A percentile compares a stretch with the other conserved stretches of the same genome.
phyloP scores from a whole-genome alignment of 345 rosid species.

The Salix caprea region DNA sequence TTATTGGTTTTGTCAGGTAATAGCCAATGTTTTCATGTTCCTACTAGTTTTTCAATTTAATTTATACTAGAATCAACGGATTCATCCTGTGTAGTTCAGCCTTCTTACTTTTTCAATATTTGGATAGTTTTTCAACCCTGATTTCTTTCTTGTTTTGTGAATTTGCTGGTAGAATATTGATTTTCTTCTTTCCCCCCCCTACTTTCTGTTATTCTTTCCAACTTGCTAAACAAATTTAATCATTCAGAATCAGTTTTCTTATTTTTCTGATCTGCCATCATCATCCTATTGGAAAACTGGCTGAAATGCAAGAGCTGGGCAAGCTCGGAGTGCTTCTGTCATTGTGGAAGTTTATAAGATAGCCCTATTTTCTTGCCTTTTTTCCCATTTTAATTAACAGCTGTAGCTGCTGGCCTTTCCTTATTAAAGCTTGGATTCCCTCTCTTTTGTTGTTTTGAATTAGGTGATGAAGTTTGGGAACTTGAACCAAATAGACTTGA shows the following conservation, averaged over 20 bases:
- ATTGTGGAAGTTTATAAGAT: not conserved
- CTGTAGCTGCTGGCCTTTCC: not conserved
- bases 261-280: not conserved
- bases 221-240: not conserved
- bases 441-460: constrained; percentile 2
- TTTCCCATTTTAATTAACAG: not conserved
- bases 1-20: not conserved
- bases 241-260: not conserved
- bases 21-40: not conserved
- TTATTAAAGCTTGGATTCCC: not conserved
- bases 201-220: not conserved
- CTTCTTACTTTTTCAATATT: not conserved
- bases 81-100: not conserved
- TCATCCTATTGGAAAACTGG: not conserved
- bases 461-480: constrained; percentile 95
- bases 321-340: not conserved
- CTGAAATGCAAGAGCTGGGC: not conserved
- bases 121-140: not conserved
- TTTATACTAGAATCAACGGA: not conserved
- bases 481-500: constrained; percentile 59
- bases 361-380: not conserved
- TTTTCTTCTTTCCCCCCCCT: no score
- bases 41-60: not conserved
- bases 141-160: not conserved
- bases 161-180: not conserved